Evolutionary conservation across 495 filamentous ascomycete species (phyloP).

Genomic region (Xylaria bambusicola): DNA sequence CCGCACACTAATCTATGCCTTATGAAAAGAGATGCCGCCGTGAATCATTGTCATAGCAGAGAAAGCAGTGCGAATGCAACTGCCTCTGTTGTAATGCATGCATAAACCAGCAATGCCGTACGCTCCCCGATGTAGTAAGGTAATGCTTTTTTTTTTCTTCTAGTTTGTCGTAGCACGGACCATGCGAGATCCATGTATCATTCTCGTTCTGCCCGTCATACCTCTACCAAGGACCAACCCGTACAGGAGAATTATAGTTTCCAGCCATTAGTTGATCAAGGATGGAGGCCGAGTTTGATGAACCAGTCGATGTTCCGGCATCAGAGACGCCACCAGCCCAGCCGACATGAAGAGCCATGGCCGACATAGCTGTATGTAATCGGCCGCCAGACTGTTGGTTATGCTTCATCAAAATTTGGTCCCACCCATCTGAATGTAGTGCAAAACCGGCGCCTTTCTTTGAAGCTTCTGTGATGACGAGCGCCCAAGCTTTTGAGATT

Average conservation of each 20-base stretch:
- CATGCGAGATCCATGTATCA: neutral
- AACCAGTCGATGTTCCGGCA: constrained; percentile 24
- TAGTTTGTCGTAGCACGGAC: constrained; percentile 3
- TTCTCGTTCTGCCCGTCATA: no score
- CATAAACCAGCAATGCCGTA: neutral
- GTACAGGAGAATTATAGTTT: constrained; percentile 74
- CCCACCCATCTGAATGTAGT: constrained; percentile 91
- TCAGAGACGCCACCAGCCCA: constrained; percentile 69
- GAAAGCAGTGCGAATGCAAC: constrained; percentile 9
- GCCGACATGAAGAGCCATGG: constrained; percentile 70
- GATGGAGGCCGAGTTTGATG: constrained; percentile 54
- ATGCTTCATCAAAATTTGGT: constrained; percentile 83
- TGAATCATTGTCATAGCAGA: constrained; percentile 6
- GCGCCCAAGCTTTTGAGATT: constrained; percentile 87
- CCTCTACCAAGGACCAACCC: constrained; percentile 35
- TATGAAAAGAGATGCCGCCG: constrained; percentile 17
- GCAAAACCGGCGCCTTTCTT: constrained; percentile 90
- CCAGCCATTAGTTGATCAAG: constrained; percentile 78
- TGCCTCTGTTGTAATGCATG: constrained; percentile 8
- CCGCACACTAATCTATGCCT: constrained; percentile 20
- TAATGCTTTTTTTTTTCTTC: neutral
- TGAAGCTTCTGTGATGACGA: constrained; percentile 87
- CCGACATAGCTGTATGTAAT: constrained; percentile 76
- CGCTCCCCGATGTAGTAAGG: constrained; percentile 12
- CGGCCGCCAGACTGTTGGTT: constrained; percentile 84